phyloP scores from a whole-genome alignment of 139 green algal species.

The Coccomyxa sp. region DNA sequence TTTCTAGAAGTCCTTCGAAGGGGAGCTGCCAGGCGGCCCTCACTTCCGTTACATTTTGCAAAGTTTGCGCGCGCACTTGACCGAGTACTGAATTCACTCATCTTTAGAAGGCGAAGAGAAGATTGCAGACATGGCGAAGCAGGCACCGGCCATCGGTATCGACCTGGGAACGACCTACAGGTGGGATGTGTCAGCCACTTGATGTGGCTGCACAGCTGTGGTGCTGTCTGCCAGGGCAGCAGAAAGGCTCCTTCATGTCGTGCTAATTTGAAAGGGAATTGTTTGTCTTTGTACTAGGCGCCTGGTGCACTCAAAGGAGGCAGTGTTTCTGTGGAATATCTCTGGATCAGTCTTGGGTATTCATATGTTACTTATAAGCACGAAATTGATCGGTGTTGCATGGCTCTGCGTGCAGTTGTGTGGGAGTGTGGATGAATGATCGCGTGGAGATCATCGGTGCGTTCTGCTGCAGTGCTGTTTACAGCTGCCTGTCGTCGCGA shows the following conservation, averaged over 20 bases:
- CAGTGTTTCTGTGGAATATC: neutral
- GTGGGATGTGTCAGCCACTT: conserved; percentile 2
- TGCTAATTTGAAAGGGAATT: neutral
- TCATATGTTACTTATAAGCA: neutral
- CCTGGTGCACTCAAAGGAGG: neutral
- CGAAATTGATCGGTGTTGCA: too few relatives aligned
- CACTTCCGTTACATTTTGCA: too few relatives aligned
- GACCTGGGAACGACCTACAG: conserved; percentile 78
- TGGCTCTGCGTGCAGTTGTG: conserved; percentile 35
- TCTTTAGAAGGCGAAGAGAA: neutral
- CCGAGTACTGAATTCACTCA: neutral
- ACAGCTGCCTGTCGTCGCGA: conserved; percentile 2
- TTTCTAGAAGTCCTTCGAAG: too few relatives aligned
- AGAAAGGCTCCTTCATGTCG: too few relatives aligned
- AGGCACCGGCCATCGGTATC: conserved; percentile 49
- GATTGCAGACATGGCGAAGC: conserved; percentile 17
- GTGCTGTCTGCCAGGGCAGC: neutral
- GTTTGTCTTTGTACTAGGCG: neutral
- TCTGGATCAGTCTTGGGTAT: neutral
- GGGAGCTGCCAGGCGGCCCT: too few relatives aligned
- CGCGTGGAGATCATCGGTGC: conserved; percentile 83
- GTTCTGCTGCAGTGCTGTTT: neutral
- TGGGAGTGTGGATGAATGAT: conserved; percentile 93
- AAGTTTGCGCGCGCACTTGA: neutral
- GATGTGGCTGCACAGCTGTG: neutral